Conservation (phyloP, 2,329 filamentous ascomycete genomes). For the Trichoderma brevicompactum region DNA sequence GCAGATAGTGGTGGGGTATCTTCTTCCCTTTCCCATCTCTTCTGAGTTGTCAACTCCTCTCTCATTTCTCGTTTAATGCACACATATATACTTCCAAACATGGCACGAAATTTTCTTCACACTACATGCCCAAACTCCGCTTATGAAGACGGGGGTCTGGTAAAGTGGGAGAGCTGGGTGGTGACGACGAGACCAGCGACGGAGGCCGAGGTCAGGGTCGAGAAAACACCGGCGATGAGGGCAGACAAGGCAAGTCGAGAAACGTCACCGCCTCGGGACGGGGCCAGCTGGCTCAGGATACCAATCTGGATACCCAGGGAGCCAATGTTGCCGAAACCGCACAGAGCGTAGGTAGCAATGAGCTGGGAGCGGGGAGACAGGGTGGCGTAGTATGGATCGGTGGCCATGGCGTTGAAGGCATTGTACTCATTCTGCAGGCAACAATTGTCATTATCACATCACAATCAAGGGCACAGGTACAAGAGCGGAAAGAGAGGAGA, state of each 20-base stretch:
- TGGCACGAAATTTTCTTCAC: conserved; percentile 2
- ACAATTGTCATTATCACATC: conserved; percentile 22
- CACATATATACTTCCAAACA: not conserved
- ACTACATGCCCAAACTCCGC: not conserved
- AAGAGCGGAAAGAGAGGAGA: not conserved
- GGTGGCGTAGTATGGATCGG: conserved; percentile 59
- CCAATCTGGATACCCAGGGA: conserved; percentile 90
- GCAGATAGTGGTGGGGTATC: conserved; percentile 24
- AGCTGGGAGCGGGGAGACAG: conserved; percentile 73
- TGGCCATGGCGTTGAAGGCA: conserved; percentile 64
- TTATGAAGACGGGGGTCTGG: conserved; percentile 14
- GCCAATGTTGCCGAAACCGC: conserved; percentile 83
- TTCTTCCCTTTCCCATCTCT: conserved; percentile 2
- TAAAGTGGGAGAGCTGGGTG: conserved; percentile 43
- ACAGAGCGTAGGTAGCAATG: conserved; percentile 85
- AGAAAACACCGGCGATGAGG: conserved; percentile 75
- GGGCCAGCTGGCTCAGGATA: conserved; percentile 80
- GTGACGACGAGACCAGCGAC: conserved; percentile 78
- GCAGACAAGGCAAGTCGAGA: conserved; percentile 76
- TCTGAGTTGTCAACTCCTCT: not conserved
- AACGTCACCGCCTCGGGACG: conserved; percentile 73
- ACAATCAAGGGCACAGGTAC: not conserved
- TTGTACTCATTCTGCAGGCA: conserved; percentile 71
- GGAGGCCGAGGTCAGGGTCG: conserved; percentile 77
- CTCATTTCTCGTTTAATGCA: not conserved